Evolutionary conservation across 352 stramenopile species (phyloP), one percentile per base, ranked within the genome.

Genomic region (Saprolegnia diclina): DNA sequence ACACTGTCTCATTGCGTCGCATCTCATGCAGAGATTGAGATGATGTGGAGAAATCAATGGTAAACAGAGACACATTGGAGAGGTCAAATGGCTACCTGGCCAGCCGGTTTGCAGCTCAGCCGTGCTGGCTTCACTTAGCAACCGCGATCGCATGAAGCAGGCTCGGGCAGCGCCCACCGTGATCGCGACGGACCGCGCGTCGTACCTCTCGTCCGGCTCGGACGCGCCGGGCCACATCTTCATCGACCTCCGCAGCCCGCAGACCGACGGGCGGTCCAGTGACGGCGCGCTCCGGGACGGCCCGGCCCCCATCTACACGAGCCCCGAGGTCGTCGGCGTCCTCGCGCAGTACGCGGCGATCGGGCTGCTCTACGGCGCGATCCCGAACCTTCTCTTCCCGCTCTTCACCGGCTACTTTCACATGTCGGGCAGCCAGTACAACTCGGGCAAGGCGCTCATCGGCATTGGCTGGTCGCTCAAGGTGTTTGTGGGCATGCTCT

Each of bases 401-500:
- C 76, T 86, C 53, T 73, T 86, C 24, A 79, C 82, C 37, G 77
- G 77, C 40, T 88, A 86, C 59, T 71, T 89, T 5, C 77, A 73
- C 46, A 87, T 87, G 76, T 77, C 75, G 5, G 77, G 77, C 13
- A 73, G 75, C 6, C 72, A 75, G 19, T 81, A 71, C 0, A 77
- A 79, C 0, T 84, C 81, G 0, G 76, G 74, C 13, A 73, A 53
- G 11, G 75, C 78, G 13, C 52, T 92, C 16, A 77, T 94, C 16
- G 76, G 78, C 54, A 73, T 96, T 0, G 83, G 83, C 14, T 96
- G 84, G 84, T 85, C 77, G 5, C 85, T 88, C 65, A 96, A 94
- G 72, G 81, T 92, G 14, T 81, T 92, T 52, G 87, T 90, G 73
- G 88, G 89, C 52, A 87, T 93, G 54, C 74, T 96, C 44, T 88